Base-by-base conservation (phyloP, 2,329 filamentous ascomycete genomes). In the Colletotrichum sublineola region DNA sequence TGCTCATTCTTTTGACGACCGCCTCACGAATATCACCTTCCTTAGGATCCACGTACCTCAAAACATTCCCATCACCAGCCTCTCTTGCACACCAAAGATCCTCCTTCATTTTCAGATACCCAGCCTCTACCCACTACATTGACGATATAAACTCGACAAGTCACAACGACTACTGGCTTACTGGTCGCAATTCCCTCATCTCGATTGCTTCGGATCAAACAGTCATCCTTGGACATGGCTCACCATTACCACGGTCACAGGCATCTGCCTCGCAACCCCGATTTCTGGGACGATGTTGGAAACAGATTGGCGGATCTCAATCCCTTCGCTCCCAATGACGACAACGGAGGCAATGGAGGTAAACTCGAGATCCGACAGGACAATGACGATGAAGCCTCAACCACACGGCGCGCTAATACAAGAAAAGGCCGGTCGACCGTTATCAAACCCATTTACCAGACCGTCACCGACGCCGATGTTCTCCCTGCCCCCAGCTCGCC, bases 391-490 rank as follows among this genome's bases (percentile, higher is more conserved):
- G 57, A 60, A 31, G 36, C 36, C 50, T 55, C 56, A 50, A 40
- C 71, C 69, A 73, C 62, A 36, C 61, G 42, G 55, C 61, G 57
- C 33, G 68, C 71, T 73, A 73, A 73, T 67, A 67, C 63, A 11
- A 71, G 33, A 52, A 36, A 73, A 73, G 71, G 62, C 29, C 62
- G 67, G 36, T 68, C 71, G 29, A 82, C 80, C 24, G 77, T 83
- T 53, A 75, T 81, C 44, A 77, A 76, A 18, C 84, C 82, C 24
- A 79, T 86, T 29, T 86, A 83, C 75, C 80, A 81, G 62, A 86
- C 85, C 48, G 73, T 73, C 66, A 70, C 70, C 46, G 70, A 61
- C 14, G 66, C 36, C 55, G 55, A 56, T 29, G 12, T 9, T 38
- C 52, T 38, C 40, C 53, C 66, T 31, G 40, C 55, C 29, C 50